Evolutionary conservation across 768 basidiomycete genomes (phyloP).

Genomic region (Collybiopsis confluens): DNA sequence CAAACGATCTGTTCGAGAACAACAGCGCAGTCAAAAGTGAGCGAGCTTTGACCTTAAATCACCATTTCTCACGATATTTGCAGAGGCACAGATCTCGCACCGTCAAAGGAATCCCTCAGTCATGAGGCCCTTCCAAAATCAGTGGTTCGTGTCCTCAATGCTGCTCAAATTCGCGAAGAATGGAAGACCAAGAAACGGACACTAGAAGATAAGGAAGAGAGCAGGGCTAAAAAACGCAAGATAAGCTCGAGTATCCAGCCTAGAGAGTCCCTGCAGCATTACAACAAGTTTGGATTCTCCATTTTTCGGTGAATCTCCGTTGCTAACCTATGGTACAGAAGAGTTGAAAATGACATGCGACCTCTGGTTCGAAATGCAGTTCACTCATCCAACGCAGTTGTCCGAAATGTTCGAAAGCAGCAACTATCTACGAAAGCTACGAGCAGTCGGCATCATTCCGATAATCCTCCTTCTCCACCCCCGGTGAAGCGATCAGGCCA

Average conservation of each 20-base stretch:
- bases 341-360: slow-evolving; percentile 71
- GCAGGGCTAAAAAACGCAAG: slow-evolving; percentile 13
- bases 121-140: slow-evolving; percentile 70
- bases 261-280: slow-evolving; percentile 72
- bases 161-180: slow-evolving; percentile 51
- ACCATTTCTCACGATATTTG: not conserved
- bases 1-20: slow-evolving; percentile 46
- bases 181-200: slow-evolving; percentile 42
- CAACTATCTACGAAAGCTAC: slow-evolving; percentile 16
- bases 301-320: not conserved
- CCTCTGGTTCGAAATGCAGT: slow-evolving; percentile 60
- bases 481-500: slow-evolving; percentile 21
- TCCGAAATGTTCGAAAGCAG: slow-evolving; percentile 41
- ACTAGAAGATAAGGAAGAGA: slow-evolving; percentile 21
- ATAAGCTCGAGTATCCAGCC: slow-evolving; percentile 47
- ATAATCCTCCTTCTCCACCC: slow-evolving; percentile 12
- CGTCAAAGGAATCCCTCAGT: slow-evolving; percentile 34
- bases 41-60: slow-evolving; percentile 9
- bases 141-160: slow-evolving; percentile 59
- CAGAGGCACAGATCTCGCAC: slow-evolving; percentile 51
- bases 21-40: slow-evolving; percentile 39
- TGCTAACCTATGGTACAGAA: slow-evolving; percentile 31
- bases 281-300: slow-evolving; percentile 54
- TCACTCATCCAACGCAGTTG: slow-evolving; percentile 47
- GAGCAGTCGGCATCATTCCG: slow-evolving; percentile 10